Evolutionary conservation across 2,329 filamentous ascomycete species (phyloP), one percentile per base, ranked within the genome.

Genomic region (Graphiopsis chlorocephala): DNA sequence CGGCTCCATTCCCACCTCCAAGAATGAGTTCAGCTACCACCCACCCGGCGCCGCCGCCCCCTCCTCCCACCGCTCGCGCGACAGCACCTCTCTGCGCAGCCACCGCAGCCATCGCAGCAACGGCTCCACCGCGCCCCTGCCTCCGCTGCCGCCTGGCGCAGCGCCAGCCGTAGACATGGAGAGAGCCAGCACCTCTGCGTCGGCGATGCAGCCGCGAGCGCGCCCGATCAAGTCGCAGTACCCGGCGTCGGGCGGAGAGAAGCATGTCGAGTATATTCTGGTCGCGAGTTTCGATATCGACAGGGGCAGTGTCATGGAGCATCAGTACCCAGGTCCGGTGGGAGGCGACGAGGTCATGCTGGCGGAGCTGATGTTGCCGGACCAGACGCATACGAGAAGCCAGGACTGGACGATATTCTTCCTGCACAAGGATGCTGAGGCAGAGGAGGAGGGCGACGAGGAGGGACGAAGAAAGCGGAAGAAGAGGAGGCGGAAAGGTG

Each of bases 321-420:
- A 99, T 76, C 95, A 99, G 76, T 99, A 94, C 75, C 95, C 95
- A 0, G 89, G 92, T 48, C 89, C 94, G 59, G 98, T 99, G 68
- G 97, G 93, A 59, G 94, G 95, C 33, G 94, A 99, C 76, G 95
- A 99, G 80, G 90, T 96, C 73, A 98, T 98, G 93, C 80, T 99
- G 74, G 95, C 95, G 7, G 95, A 99, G 81, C 86, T 99, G 73
- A 99, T 99, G 95, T 82, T 99, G 76, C 95, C 95, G 0, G 95
- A 99, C 78, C 94, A 98, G 78, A 93, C 94, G 25, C 95, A 99
- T 79, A 88, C 95, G 67, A 87, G 95, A 45, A 94, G 91, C 74
- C 93, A 98, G 79, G 95, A 99, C 77, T 99, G 95, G 95, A 99
- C 95, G 48, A 97, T 98, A 63, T 99, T 99, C 81, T 99, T 99